A percentile compares a stretch with the other conserved stretches of the same genome.
phyloP scores from a whole-genome alignment of 1,284 basidiomycete species.

The Sanghuangporus weigelae region DNA sequence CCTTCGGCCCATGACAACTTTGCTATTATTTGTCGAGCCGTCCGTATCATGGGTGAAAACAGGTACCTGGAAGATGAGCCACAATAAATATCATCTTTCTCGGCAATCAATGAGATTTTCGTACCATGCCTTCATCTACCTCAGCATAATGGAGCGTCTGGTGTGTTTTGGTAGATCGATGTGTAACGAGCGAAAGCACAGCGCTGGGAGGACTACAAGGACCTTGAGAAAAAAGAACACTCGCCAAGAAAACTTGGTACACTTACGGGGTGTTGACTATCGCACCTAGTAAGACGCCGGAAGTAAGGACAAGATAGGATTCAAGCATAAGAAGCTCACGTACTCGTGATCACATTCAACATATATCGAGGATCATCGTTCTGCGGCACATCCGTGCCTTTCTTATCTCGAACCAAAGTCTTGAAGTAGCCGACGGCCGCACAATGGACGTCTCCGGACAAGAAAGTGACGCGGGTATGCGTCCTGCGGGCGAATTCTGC shows the following conservation, averaged over 20 bases:
- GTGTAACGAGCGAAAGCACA: constrained; percentile 78
- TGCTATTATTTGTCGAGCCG: constrained; percentile 60
- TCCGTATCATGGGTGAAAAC: constrained; percentile 78
- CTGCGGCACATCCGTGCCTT: constrained; percentile 42
- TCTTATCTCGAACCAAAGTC: constrained; percentile 52
- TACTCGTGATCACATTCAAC: constrained; percentile 77
- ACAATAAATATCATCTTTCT: neutral
- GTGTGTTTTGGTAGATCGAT: constrained; percentile 80
- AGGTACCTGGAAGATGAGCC: constrained; percentile 49
- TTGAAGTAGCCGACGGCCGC: constrained; percentile 78
- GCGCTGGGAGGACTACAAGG: constrained; percentile 60
- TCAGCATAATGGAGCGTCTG: constrained; percentile 69
- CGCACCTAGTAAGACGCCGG: constrained; percentile 40
- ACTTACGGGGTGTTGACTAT: constrained; percentile 79
- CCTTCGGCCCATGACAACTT: constrained; percentile 79
- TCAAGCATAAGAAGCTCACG: constrained; percentile 24
- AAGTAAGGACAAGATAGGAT: neutral
- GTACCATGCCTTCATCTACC: constrained; percentile 85
- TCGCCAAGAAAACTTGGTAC: constrained; percentile 19
- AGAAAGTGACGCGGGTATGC: constrained; percentile 69
- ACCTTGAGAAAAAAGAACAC: constrained; percentile 7
- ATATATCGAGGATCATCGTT: constrained; percentile 76
- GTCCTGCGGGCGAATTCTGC: constrained; percentile 63
- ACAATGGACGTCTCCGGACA: constrained; percentile 92
- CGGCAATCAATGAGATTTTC: constrained; percentile 11